A percentile compares a stretch with the other conserved stretches of the same genome.
These are phyloP conservation scores for Penicillium desertorum DNA, from an alignment of 495 filamentous ascomycete genomes.

Conservation along the genomic window DNA sequence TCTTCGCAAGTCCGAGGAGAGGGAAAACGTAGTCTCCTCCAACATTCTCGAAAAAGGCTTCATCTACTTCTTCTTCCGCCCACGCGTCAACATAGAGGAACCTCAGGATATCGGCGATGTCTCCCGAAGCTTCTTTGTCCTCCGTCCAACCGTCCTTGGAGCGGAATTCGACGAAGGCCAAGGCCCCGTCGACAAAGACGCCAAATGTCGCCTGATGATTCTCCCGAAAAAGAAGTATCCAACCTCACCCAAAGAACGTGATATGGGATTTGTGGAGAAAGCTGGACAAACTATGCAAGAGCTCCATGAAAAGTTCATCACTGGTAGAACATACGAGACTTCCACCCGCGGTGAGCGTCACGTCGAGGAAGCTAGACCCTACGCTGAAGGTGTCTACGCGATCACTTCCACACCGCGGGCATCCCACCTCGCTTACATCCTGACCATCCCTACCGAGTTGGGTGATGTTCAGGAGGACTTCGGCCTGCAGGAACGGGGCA, in stretches of 20 bases:
- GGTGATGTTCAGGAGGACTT: conserved; percentile 76
- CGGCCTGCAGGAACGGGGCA: conserved; percentile 68
- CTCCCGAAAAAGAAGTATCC: conserved; percentile 89
- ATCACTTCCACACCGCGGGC: conserved; percentile 69
- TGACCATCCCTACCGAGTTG: conserved; percentile 72
- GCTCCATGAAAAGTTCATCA: conserved; percentile 71
- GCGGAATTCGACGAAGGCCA: conserved; percentile 61
- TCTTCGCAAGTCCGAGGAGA: conserved; percentile 41
- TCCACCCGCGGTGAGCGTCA: conserved; percentile 73
- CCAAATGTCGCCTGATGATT: conserved; percentile 68
- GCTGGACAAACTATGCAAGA: conserved; percentile 61
- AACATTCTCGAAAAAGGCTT: conserved; percentile 87
- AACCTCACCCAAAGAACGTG: conserved; percentile 65
- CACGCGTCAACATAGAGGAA: conserved; percentile 70
- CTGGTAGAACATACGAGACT: conserved; percentile 68
- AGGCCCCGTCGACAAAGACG: conserved; percentile 57
- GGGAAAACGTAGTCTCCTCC: conserved; percentile 61
- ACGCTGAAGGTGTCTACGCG: conserved; percentile 85
- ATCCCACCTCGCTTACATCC: conserved; percentile 77
- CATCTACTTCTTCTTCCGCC: conserved; percentile 91
- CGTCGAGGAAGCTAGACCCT: conserved; percentile 66
- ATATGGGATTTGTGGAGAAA: conserved; percentile 86
- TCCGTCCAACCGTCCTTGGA: conserved; percentile 71
- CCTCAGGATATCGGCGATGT: conserved; percentile 71
- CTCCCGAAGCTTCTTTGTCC: conserved; percentile 76